A percentile compares a stretch with the other conserved stretches of the same genome.
Conservation (phyloP, 805 yeast genomes). For the Lachancea lanzarotensis region DNA sequence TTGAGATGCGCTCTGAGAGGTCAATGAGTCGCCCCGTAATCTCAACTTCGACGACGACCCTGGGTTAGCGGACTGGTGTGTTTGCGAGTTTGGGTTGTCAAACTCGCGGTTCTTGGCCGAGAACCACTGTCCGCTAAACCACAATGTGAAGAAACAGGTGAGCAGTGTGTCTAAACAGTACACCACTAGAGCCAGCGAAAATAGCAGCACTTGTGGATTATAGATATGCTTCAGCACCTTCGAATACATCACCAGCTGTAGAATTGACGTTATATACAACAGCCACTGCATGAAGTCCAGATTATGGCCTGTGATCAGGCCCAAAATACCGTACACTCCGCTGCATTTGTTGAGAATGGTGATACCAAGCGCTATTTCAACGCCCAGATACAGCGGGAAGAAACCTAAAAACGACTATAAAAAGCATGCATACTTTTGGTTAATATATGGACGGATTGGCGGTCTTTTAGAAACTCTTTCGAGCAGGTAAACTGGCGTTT, state of each 20-base stretch:
- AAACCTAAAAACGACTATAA: constrained; percentile 55
- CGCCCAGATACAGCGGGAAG: constrained; percentile 80
- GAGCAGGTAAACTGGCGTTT: no score
- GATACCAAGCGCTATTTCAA: constrained; percentile 68
- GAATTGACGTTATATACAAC: constrained; percentile 58
- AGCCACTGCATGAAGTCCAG: constrained; percentile 77
- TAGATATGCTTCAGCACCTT: constrained; percentile 48
- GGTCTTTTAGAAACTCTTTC: no score
- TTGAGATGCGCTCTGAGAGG: constrained; percentile 60
- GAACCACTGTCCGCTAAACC: constrained; percentile 76
- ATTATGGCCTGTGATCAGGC: constrained; percentile 86
- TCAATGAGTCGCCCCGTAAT: constrained; percentile 17
- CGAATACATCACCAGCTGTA: constrained; percentile 57
- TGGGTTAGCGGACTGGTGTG: background rate
- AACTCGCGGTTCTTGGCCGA: constrained; percentile 35
- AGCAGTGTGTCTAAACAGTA: constrained; percentile 62
- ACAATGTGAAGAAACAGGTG: constrained; percentile 63
- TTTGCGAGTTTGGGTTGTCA: constrained; percentile 13
- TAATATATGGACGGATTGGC: background rate
- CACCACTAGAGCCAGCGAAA: constrained; percentile 55
- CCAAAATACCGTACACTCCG: constrained; percentile 80
- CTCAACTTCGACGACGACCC: background rate
- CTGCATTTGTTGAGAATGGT: constrained; percentile 83
- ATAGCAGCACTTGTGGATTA: constrained; percentile 50
- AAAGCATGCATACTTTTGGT: background rate